A percentile compares a stretch with the other conserved stretches of the same genome.
Conservation (phyloP, 352 stramenopile genomes). For the Phytophthora pseudosyringae region DNA sequence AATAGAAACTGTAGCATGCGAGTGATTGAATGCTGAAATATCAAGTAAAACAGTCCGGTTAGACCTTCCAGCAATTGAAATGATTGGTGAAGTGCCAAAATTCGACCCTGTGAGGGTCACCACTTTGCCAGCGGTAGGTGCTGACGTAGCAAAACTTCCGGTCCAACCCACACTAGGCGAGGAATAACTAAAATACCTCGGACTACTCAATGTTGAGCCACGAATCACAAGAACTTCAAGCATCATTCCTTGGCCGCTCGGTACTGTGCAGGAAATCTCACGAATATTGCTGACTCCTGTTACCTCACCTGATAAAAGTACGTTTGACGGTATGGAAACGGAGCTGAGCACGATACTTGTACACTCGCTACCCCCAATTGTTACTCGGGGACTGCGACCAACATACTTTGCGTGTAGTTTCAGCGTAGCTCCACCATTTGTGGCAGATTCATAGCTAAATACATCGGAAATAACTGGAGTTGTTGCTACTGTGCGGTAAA, state of each 20-base stretch:
- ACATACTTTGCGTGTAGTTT: slow-evolving; percentile 65
- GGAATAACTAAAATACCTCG: slow-evolving; percentile 62
- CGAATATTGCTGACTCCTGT: slow-evolving; percentile 43
- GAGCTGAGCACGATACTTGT: slow-evolving; percentile 37
- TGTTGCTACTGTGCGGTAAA: slow-evolving; percentile 42
- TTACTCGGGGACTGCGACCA: slow-evolving; percentile 47
- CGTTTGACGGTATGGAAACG: slow-evolving; percentile 22
- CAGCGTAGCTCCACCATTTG: slow-evolving; percentile 49
- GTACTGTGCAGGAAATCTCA: slow-evolving; percentile 50
- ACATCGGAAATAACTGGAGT: slow-evolving; percentile 9
- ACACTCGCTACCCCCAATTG: slow-evolving; percentile 38
- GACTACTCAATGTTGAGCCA: slow-evolving; percentile 45
- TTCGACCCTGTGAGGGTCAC: slow-evolving; percentile 49
- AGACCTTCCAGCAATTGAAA: slow-evolving; percentile 26
- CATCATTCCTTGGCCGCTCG: slow-evolving; percentile 52
- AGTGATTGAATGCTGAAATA: slow-evolving; percentile 41
- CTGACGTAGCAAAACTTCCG: slow-evolving; percentile 32
- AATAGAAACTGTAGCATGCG: slow-evolving; percentile 45
- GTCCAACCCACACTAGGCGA: slow-evolving; percentile 49
- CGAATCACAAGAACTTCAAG: slow-evolving; percentile 44
- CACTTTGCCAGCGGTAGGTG: slow-evolving; percentile 50
- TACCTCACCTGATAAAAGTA: slow-evolving; percentile 31
- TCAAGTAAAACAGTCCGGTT: slow-evolving; percentile 15
- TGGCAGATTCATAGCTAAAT: slow-evolving; percentile 49
- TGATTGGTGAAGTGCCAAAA: slow-evolving; percentile 46